Base-by-base conservation (phyloP, 2,329 filamentous ascomycete species). In the Aspergillus chevalieri region DNA sequence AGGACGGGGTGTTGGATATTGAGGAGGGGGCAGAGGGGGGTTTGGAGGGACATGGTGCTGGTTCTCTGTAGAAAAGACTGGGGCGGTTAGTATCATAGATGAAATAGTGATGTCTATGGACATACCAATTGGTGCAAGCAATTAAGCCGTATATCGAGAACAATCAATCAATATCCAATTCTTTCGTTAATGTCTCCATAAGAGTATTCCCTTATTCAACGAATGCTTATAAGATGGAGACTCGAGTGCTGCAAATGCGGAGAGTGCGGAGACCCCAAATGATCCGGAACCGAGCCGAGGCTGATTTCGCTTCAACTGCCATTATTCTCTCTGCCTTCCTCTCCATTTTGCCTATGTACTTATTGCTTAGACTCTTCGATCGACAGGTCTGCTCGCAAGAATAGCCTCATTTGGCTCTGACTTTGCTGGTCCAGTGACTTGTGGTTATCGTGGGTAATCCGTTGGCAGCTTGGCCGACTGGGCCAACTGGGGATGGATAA, bases 1-100 rank as follows among this genome's bases (percentile, higher is more conserved):
- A 96, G 76, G 68, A 97, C 85, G 38, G 92, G 92, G 73, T 96
- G 90, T 58, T 85, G 77, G 71, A 96, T 95, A 21, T 83, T 81
- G 47, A 96, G 80, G 46, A 96, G 83, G 48, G 77, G 77, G 56
- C 86, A 91, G 34, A 95, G 79, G 2, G 89, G 87, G 9, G 89
- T 94, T 51, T 80, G 81, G 61, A 93, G 85, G 52, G 83, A 66
- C 66, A 70, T 70, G 41, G 38, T 62, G 50, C 17, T n/a, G 26
- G 49, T 43, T 15, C 30, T 42, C 15, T 15, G 26, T 41, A 21
- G 36, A 46, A n/a, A 39, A 17, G 6, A 2, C 8, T 30, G 7
- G 43, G 26, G 26, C 5, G 26, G 26, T 30, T 12, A 30, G 10
- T 30, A 30, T 30, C 10, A 9, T 30, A 28, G 26, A 9, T 4